Base-by-base conservation (phyloP, 495 filamentous ascomycete genomes). In the Trichoderma orchidacearum region DNA sequence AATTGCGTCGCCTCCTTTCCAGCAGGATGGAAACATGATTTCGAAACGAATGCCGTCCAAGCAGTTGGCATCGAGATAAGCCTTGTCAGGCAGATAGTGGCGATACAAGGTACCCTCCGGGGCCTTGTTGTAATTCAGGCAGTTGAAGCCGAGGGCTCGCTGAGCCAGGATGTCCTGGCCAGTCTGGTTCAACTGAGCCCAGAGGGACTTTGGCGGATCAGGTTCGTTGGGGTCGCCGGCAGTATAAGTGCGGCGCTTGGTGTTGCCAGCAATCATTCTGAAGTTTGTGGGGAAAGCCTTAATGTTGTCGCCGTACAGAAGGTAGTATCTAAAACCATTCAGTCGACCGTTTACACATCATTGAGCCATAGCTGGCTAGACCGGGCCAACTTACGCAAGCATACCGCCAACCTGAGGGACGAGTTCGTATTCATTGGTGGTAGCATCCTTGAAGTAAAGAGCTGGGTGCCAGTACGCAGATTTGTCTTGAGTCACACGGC, bases 141-240 rank as follows among this genome's bases (percentile, higher is more conserved):
- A 97, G 72, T 95, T 96, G 76, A 92, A 96, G 2, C 92, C 92
- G 29, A 95, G 56, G 8, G 91, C 89, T 54, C 89, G 85, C 72
- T 93, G 86, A n/a, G 68, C 70, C 23, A 95, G 75, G 30, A 84
- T 81, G 8, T 62, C 60, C 70, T 95, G 88, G 9, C 76, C 78
- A 2, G 72, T 74, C 53, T 85, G 79, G 1, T 70, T 75, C 30
- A 75, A 61, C 9, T 62, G 68, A 35, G 72, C 69, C 87, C 88
- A 95, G 21, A 70, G 58, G 5, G 87, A 88, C 66, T 85, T 85
- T 59, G 79, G 79, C n/a, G 85, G 83, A 61, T 92, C 88, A 12
- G 82, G 80, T 31, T 84, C 60, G 30, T 58, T 60, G 25, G 62
- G 63, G 52, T 68, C 73, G 0, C 80, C 80, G 58, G 84, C 79